phyloP scores from a whole-genome alignment of 225 moss, liverwort and hornwort genomes.

The Marchantia polymorpha region DNA sequence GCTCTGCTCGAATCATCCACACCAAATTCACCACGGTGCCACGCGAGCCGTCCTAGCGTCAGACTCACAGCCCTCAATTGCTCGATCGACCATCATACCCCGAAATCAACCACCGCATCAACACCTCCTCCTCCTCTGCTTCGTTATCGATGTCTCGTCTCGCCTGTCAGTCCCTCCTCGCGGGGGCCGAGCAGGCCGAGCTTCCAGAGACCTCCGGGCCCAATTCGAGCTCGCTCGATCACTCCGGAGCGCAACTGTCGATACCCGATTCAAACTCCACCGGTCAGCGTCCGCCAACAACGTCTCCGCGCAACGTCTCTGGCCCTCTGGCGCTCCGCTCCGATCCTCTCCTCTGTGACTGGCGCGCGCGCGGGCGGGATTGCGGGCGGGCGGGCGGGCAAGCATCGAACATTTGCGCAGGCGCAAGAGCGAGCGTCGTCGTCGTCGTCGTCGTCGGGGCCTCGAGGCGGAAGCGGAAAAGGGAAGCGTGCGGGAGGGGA shows the following conservation, averaged over 20 bases:
- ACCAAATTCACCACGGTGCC: not conserved
- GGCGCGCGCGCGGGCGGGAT: not conserved
- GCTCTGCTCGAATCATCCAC: not conserved
- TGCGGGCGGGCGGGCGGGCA: too few species aligned
- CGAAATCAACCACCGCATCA: not conserved
- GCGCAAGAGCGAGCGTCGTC: too few species aligned
- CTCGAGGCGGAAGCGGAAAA: not conserved
- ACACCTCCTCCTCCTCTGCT: not conserved
- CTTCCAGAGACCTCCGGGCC: too few species aligned
- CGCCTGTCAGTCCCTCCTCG: too few species aligned
- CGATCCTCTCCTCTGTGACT: not conserved
- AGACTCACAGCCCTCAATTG: too few species aligned
- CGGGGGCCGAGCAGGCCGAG: too few species aligned
- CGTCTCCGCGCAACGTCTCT: too few species aligned
- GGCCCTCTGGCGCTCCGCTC: not conserved
- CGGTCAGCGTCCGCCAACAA: too few species aligned
- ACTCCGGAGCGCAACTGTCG: not conserved
- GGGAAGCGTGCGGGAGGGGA: not conserved
- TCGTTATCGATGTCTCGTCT: not conserved
- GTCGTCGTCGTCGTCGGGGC: too few species aligned
- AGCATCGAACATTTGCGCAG: too few species aligned
- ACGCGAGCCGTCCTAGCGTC: not conserved
- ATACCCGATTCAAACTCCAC: not conserved
- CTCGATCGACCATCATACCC: conserved; percentile 1
- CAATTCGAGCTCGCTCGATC: not conserved